Base-by-base conservation (phyloP, 371 early-diverging fungal species). In the Cokeromyces recurvatus region DNA sequence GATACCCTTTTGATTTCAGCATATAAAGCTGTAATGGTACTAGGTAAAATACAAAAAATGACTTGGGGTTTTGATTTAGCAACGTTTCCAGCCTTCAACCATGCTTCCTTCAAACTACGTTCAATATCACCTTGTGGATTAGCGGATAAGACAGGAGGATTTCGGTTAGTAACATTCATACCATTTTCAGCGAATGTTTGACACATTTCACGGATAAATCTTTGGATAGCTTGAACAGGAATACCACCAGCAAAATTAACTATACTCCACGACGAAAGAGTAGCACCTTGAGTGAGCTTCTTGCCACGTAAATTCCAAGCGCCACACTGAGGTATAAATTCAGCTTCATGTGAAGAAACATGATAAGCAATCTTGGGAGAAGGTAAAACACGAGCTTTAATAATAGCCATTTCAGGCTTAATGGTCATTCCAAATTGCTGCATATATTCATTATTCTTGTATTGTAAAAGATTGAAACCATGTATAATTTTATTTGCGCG, bases 1-100 rank as follows among this genome's bases (percentile, higher is more conserved):
- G 88, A 79, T 11, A 89, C 79, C n/a, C 92, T 79, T 75, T 98
- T 98, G 59, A 96, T 87, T 48, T 90, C 89, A 29, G 89, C 87
- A 66, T 98, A 98, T 4, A 92, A 59, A 7, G 78, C 79, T 16
- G 80, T 72, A 43, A 85, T 85, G 29, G 87, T 90, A 64, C 85
- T 85, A 31, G 88, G 88, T 32, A 95, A 57, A 39, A 95, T 72
- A 58, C 90, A 90, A 11, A 92, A 51, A 22, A 94, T 62, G 12
- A 93, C 45, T 62, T 93, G 91, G 4, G 91, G 91, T 16, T 78
- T 48, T 8, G 70, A 66, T 39, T 86, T 85, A 39, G 87, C 87
- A 21, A 79, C 71, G 55, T 84, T 79, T 51, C 76, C 76, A 12
- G 79, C 71, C 34, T 56, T 57, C 24, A 65, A 37, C 68, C 85